phyloP scores from a whole-genome alignment of 495 filamentous ascomycete genomes.

The Xylaria castorea region DNA sequence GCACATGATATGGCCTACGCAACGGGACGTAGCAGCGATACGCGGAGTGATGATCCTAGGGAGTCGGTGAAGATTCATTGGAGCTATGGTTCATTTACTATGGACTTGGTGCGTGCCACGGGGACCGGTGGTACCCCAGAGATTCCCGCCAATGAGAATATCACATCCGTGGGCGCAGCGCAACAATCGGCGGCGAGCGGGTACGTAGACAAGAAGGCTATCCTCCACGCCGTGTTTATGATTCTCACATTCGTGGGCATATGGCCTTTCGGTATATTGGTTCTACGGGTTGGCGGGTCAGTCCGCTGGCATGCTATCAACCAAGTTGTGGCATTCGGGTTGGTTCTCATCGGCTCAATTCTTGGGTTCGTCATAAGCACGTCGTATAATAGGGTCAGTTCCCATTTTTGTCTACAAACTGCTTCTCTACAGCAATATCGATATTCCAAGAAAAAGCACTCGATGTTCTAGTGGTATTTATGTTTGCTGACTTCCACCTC shows the following conservation, averaged over 20 bases:
- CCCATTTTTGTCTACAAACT: not conserved
- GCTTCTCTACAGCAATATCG: not conserved
- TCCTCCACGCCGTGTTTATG: constrained; percentile 61
- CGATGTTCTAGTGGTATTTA: not conserved
- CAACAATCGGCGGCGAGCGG: constrained; percentile 37
- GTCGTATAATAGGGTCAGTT: constrained; percentile 59
- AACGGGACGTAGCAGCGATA: constrained; percentile 47
- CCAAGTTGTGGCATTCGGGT: constrained; percentile 50
- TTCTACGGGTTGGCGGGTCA: constrained; percentile 54
- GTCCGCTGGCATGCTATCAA: constrained; percentile 58
- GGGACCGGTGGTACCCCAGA: constrained; percentile 44
- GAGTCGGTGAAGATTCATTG: constrained; percentile 60
- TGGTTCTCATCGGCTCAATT: constrained; percentile 55
- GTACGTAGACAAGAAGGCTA: constrained; percentile 33
- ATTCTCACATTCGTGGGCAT: constrained; percentile 58
- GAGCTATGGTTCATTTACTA: constrained; percentile 60
- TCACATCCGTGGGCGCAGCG: constrained; percentile 34
- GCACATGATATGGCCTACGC: constrained; percentile 62
- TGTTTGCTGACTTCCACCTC: constrained; percentile 15
- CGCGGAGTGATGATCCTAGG: constrained; percentile 48
- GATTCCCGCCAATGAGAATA: constrained; percentile 31
- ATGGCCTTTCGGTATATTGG: constrained; percentile 61
- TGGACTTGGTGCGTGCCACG: constrained; percentile 58
- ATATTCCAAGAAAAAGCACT: not conserved
- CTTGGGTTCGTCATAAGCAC: constrained; percentile 58